phyloP scores from a whole-genome alignment of 345 rosid species.

The Pelargonium nanum region DNA sequence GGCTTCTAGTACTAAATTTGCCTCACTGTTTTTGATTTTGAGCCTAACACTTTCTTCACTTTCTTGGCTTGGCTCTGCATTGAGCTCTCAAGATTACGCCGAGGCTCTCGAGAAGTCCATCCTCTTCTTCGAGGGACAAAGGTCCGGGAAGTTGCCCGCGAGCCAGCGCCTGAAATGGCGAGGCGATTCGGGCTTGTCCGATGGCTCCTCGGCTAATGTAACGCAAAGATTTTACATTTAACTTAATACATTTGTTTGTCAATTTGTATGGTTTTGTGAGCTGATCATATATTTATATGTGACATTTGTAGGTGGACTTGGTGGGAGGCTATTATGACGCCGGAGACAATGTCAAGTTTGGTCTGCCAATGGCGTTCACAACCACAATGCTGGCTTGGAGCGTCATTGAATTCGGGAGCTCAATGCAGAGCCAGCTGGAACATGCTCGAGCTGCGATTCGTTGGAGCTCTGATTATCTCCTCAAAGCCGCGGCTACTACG shows the following conservation, averaged over 20 bases:
- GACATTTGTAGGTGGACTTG: slow-evolving; percentile 47
- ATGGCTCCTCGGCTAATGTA: slow-evolving; percentile 59
- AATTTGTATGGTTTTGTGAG: neutral
- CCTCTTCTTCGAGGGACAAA: slow-evolving; percentile 81
- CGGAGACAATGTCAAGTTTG: slow-evolving; percentile 86
- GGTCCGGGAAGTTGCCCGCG: slow-evolving; percentile 63
- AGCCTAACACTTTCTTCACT: too few species aligned
- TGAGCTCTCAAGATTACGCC: slow-evolving; percentile 26
- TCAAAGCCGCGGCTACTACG: slow-evolving; percentile 49
- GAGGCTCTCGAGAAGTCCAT: slow-evolving; percentile 77
- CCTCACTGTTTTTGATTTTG: too few species aligned
- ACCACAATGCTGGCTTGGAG: slow-evolving; percentile 67
- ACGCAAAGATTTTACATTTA: neutral
- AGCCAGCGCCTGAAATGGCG: slow-evolving; percentile 57
- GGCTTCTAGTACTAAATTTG: too few species aligned
- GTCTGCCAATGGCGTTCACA: slow-evolving; percentile 89
- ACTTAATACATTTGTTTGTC: neutral
- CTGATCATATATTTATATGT: neutral
- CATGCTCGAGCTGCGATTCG: slow-evolving; percentile 50
- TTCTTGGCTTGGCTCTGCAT: too few species aligned
- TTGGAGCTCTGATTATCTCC: slow-evolving; percentile 65
- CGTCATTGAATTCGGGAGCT: slow-evolving; percentile 56
- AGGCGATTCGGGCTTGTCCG: slow-evolving; percentile 64
- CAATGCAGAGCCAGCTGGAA: slow-evolving; percentile 36
- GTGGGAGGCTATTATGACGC: slow-evolving; percentile 93